phyloP scores from a whole-genome alignment of 768 basidiomycete genomes.

The Tricholoma sp. region DNA sequence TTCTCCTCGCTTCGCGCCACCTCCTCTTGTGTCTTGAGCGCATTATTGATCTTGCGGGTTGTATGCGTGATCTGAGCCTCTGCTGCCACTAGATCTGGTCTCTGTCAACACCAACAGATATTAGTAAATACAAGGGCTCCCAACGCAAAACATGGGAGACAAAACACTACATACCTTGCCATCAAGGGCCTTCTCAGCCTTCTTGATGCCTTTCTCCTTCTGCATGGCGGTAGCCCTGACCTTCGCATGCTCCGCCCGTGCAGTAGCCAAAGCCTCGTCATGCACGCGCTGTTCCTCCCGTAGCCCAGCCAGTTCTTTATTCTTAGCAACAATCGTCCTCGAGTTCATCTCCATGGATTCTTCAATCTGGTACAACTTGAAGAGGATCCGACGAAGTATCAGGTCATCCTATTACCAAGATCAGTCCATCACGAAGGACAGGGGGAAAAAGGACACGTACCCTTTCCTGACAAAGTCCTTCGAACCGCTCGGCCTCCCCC shows the following conservation, averaged over 20 bases:
- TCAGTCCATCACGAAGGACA: too few species aligned
- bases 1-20: constrained; percentile 50
- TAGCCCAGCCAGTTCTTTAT: constrained; percentile 62
- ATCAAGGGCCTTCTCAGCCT: constrained; percentile 85
- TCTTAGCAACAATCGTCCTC: constrained; percentile 64
- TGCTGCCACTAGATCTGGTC: constrained; percentile 76
- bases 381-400: constrained; percentile 76
- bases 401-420: constrained; percentile 59
- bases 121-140: background rate
- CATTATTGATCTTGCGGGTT: constrained; percentile 70
- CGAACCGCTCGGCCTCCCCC: constrained; percentile 85
- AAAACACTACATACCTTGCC: constrained; percentile 50
- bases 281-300: constrained; percentile 65
- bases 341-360: constrained; percentile 72
- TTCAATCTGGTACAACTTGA: constrained; percentile 89
- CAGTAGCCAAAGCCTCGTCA: constrained; percentile 67
- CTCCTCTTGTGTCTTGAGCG: constrained; percentile 55
- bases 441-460: constrained; percentile 36
- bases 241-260: constrained; percentile 76
- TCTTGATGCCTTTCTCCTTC: constrained; percentile 85
- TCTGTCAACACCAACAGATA: constrained; percentile 37
- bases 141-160: background rate
- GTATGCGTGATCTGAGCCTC: constrained; percentile 90
- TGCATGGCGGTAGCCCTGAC: constrained; percentile 71
- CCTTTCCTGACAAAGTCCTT: constrained; percentile 66